These are phyloP conservation scores for Nasturtium officinale DNA, from an alignment of 345 rosid genomes.

Conservation along the genomic window DNA sequence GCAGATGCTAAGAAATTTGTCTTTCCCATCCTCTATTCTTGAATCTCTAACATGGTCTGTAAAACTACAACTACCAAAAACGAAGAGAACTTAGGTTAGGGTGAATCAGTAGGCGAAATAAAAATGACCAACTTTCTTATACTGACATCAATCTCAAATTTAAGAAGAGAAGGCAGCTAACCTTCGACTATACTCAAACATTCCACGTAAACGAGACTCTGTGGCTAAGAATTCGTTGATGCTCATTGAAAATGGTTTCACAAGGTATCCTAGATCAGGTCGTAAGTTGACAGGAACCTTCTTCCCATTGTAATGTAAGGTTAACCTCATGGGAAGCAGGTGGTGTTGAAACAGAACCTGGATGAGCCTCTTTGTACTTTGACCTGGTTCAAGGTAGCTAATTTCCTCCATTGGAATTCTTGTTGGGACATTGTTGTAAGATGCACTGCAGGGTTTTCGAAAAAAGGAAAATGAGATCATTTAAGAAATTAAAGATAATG, in stretches of 20 bases:
- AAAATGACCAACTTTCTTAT: not conserved
- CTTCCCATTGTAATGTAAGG: slow-evolving; percentile 57
- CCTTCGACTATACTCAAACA: slow-evolving; percentile 91
- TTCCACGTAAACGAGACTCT: slow-evolving; percentile 80
- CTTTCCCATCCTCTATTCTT: slow-evolving; percentile 57
- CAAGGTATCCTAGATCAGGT: slow-evolving; percentile 96
- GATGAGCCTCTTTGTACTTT: slow-evolving; percentile 57
- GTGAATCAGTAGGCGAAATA: not conserved
- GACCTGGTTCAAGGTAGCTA: slow-evolving; percentile 65
- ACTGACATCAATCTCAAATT: not conserved
- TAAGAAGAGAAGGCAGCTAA: slow-evolving; percentile 39
- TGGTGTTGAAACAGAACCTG: slow-evolving; percentile 92
- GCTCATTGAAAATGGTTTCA: slow-evolving; percentile 76
- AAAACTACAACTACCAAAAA: slow-evolving; percentile 65
- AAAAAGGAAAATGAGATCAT: slow-evolving; percentile 1
- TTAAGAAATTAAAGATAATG: slow-evolving; percentile 17
- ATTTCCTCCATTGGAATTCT: slow-evolving; percentile 74
- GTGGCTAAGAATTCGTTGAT: slow-evolving; percentile 54
- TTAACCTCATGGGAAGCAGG: slow-evolving; percentile 77
- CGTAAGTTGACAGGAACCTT: slow-evolving; percentile 76
- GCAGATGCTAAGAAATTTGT: slow-evolving; percentile 70
- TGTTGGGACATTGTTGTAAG: slow-evolving; percentile 56
- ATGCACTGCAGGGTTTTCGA: slow-evolving; percentile 50
- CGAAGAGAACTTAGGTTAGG: slow-evolving; percentile 15
- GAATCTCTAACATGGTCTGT: slow-evolving; percentile 63